These are phyloP conservation scores for Yamadazyma sp. DNA, from an alignment of 1,139 yeast species.

Conservation along the genomic window DNA sequence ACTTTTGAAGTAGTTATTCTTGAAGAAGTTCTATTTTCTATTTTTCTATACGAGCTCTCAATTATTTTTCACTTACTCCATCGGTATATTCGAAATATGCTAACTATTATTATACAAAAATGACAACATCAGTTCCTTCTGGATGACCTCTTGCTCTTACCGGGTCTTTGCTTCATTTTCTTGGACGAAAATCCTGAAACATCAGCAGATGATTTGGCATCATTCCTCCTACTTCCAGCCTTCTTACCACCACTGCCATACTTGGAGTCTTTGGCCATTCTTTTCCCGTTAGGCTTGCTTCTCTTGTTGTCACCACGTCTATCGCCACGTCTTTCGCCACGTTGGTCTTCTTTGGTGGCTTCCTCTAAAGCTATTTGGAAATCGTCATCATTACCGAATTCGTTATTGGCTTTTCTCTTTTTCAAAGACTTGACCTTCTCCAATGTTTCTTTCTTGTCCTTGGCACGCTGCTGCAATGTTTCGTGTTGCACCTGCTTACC, in stretches of 20 bases:
- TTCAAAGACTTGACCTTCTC: conserved; percentile 88
- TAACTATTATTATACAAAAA: conserved; percentile 7
- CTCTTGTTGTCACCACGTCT: conserved; percentile 24
- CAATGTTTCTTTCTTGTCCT: conserved; percentile 87
- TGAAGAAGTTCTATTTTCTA: too few species aligned
- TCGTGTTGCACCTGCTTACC: conserved; percentile 97
- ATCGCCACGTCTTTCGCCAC: conserved; percentile 22
- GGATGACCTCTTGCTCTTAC: conserved; percentile 60
- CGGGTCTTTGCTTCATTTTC: conserved; percentile 70
- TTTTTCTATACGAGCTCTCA: neutral
- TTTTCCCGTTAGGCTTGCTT: conserved; percentile 60
- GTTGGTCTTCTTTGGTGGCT: conserved; percentile 53
- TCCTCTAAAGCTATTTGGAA: conserved; percentile 85
- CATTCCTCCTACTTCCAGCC: conserved; percentile 71
- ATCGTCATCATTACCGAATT: conserved; percentile 60
- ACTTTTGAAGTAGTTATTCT: neutral
- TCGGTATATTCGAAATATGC: neutral
- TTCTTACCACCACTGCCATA: conserved; percentile 71
- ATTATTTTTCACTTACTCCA: neutral
- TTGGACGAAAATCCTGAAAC: conserved; percentile 59
- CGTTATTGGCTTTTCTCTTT: conserved; percentile 81
- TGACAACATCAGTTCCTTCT: conserved; percentile 19
- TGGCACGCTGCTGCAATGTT: conserved; percentile 90
- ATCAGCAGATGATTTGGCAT: conserved; percentile 72
- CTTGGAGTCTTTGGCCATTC: conserved; percentile 64